Conservation (phyloP, 192 early-diverging fungal species). For the Backusella circina region DNA sequence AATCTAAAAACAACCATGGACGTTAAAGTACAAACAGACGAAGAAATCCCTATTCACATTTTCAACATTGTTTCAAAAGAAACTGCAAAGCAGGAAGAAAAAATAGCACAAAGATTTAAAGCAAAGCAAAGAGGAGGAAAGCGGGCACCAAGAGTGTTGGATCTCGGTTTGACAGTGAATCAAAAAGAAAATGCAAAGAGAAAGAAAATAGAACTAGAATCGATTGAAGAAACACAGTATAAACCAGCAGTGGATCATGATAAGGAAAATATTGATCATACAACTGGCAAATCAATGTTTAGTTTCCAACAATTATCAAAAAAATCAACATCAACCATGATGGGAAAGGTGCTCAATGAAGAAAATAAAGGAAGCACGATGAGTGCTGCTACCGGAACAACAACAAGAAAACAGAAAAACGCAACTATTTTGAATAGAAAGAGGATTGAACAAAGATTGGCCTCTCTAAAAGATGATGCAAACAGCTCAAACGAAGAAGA, state of each 20-base stretch:
- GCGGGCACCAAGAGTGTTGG: neutral
- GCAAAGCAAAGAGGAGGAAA: neutral
- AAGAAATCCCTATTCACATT: constrained; percentile 47
- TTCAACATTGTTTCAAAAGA: constrained; percentile 22
- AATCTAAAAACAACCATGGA: too few species aligned
- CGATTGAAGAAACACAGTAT: neutral
- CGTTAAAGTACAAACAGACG: constrained; percentile 18
- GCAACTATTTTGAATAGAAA: neutral
- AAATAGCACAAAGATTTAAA: constrained; percentile 19
- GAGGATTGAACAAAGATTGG: neutral
- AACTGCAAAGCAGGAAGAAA: constrained; percentile 33
- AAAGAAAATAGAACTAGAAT: neutral
- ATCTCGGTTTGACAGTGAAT: constrained; percentile 7
- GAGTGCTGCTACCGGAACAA: neutral
- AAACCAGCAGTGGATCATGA: neutral
- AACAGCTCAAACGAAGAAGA: constrained; percentile 34
- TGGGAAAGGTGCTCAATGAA: constrained; percentile 11
- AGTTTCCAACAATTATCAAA: neutral
- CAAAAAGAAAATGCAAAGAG: neutral
- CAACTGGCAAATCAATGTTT: constrained; percentile 12
- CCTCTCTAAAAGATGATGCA: constrained; percentile 28
- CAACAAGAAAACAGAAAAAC: neutral
- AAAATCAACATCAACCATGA: constrained; percentile 9
- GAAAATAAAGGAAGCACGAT: neutral
- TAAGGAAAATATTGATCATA: constrained; percentile 11